phyloP scores from a whole-genome alignment of 305 asterid species.

The Fraxinus platypoda region DNA sequence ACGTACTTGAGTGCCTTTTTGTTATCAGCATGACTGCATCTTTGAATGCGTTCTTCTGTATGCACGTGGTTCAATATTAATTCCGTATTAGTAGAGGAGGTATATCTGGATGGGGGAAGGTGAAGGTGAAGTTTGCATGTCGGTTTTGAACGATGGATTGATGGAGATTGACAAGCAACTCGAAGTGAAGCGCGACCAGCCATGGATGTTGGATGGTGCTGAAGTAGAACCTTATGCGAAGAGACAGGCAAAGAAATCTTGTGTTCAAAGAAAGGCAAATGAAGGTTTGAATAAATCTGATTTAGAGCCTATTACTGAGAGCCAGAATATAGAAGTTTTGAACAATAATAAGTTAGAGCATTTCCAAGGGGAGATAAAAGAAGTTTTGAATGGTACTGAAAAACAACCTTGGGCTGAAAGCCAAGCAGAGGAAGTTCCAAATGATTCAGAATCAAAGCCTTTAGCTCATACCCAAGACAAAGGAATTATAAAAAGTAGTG shows the following conservation, averaged over 20 bases:
- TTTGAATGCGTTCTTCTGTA: conserved; percentile 22
- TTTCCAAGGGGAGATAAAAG: conserved; percentile 10
- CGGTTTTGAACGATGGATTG: conserved; percentile 26
- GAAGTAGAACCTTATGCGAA: conserved; percentile 26
- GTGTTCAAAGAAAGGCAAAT: not conserved
- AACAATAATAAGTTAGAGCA: not conserved
- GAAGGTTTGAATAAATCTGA: not conserved
- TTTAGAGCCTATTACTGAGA: not conserved
- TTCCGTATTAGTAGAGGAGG: not conserved
- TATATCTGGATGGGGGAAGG: conserved; percentile 31
- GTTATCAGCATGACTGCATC: not conserved
- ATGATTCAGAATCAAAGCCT: conserved; percentile 16
- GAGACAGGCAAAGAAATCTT: conserved; percentile 2
- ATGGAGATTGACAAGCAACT: conserved; percentile 25
- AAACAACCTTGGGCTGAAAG: not conserved
- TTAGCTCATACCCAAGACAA: conserved; percentile 4
- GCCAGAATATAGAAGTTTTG: not conserved
- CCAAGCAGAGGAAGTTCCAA: conserved; percentile 9
- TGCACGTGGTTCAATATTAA: not conserved
- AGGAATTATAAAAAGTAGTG: conserved; percentile 8
- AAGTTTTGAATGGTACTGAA: conserved; percentile 22
- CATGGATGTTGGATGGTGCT: conserved; percentile 15
- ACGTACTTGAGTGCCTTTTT: not conserved
- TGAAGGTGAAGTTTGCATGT: conserved; percentile 32
- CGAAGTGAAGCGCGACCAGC: conserved; percentile 32